phyloP scores from a whole-genome alignment of 352 stramenopile species.

The Aphanomyces stellatus region DNA sequence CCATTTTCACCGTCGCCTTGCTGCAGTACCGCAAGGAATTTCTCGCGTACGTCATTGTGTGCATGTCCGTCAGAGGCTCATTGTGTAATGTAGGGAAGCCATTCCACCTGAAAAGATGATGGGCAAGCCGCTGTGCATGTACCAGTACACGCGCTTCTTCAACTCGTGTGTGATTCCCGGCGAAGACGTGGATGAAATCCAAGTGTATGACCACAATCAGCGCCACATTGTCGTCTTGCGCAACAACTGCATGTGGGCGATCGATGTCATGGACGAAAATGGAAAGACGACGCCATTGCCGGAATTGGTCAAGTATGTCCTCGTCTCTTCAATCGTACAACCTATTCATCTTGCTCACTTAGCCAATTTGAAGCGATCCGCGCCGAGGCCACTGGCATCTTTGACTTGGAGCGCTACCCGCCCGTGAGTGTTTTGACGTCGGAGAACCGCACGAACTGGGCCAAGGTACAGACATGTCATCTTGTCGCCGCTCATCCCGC shows the following conservation, averaged over 20 bases:
- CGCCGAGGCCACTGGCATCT: constrained; percentile 76
- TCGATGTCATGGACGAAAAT: constrained; percentile 71
- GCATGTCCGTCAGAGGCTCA: neutral
- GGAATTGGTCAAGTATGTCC: constrained; percentile 53
- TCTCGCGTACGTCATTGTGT: constrained; percentile 49
- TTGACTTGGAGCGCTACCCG: constrained; percentile 78
- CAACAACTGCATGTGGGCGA: constrained; percentile 85
- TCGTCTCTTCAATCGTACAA: neutral
- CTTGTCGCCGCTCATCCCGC: neutral
- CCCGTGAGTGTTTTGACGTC: constrained; percentile 92
- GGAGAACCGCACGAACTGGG: constrained; percentile 93
- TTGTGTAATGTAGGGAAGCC: constrained; percentile 48
- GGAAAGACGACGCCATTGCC: constrained; percentile 60
- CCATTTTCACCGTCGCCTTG: constrained; percentile 76
- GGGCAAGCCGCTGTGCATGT: constrained; percentile 89
- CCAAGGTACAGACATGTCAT: constrained; percentile 48
- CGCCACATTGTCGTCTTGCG: constrained; percentile 91
- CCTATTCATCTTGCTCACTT: neutral
- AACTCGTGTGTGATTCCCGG: constrained; percentile 94
- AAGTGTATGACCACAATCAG: constrained; percentile 82
- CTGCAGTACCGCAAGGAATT: constrained; percentile 91
- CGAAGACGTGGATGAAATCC: constrained; percentile 78
- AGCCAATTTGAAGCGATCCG: constrained; percentile 79
- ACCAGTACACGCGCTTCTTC: constrained; percentile 93
- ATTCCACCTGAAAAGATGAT: constrained; percentile 92